Evolutionary conservation across 805 yeast species (phyloP).

Genomic region (Candida xyloterini): DNA sequence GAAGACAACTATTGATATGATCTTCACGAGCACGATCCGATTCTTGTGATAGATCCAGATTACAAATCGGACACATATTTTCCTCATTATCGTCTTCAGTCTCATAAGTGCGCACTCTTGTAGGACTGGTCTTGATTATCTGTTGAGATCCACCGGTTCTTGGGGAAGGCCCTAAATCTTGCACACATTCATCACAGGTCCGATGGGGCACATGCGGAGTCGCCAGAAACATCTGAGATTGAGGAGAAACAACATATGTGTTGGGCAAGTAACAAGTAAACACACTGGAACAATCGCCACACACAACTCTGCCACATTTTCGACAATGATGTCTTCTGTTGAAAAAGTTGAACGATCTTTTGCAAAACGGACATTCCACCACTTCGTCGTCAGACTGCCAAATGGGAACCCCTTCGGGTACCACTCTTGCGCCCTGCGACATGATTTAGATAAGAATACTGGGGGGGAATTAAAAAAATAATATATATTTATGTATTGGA

Average conservation of each 20-base stretch:
- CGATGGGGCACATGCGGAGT: constrained; percentile 57
- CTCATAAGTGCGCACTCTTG: constrained; percentile 18
- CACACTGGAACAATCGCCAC: constrained; percentile 62
- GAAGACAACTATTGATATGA: constrained; percentile 72
- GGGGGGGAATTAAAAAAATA: not conserved
- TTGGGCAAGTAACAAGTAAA: constrained; percentile 54
- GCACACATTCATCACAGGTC: constrained; percentile 73
- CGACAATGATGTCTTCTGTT: constrained; percentile 82
- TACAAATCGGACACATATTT: constrained; percentile 46
- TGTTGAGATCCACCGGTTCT: constrained; percentile 24
- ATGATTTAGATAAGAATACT: constrained; percentile 1
- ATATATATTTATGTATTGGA: not conserved
- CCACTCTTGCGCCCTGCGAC: constrained; percentile 6
- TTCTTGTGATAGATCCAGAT: constrained; percentile 22
- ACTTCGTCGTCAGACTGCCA: constrained; percentile 75
- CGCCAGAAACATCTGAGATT: constrained; percentile 46
- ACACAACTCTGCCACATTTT: constrained; percentile 74
- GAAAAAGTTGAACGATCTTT: constrained; percentile 50
- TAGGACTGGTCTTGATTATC: constrained; percentile 17
- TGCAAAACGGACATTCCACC: constrained; percentile 54
- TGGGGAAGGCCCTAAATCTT: constrained; percentile 49
- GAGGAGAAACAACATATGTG: constrained; percentile 55
- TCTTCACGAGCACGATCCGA: constrained; percentile 44
- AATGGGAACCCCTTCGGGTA: constrained; percentile 35
- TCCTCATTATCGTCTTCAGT: constrained; percentile 26